Base-by-base conservation (phyloP, 371 early-diverging fungal genomes). In the Lichtheimia ornata region DNA sequence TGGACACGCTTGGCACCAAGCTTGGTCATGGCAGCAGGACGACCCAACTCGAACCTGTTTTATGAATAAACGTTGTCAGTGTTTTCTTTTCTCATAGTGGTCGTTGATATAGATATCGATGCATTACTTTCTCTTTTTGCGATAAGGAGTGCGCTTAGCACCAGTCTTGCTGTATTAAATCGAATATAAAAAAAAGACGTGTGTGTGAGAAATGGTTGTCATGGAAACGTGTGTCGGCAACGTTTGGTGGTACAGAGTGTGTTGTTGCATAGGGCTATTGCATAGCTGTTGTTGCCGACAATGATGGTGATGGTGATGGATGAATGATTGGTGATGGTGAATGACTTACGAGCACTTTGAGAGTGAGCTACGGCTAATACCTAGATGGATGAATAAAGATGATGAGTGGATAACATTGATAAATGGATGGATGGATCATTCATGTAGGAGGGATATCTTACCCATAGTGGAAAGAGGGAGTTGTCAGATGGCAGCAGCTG, bases 1-100 rank as follows among this genome's bases (percentile, higher is more conserved):
- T 96, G 97, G 66, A 98, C 89, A 70, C 94, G 90, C 88, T 93
- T 94, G 66, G 86, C 82, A 58, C 99, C 99, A 57, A 99, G 88
- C 89, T 94, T 97, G 82, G 99, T 99, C 86, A 88, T 91, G 74
- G 97, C 94, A 64, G 97, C 81, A 87, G 96, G 98, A 79, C 99
- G 93, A 71, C 97, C 99, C 72, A 96, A 88, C 81, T 95, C 95
- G 87, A 96, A 95, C 92, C 98, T 98, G n/a, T n/a, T 4, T 14
- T 13, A 5, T 20, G n/a, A n/a, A 3, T 44, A 18, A 22, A 22
- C 22, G 14, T 24, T 57, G 24, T 35, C 35, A 57, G 47, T 45
- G 3, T 14, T 35, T 27, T 24, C 42, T 41, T 14, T 35, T 9
- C 20, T 18, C 4, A 11, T 35, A 28, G 4, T 4, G 7, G 13